Conservation (phyloP, 2,329 filamentous ascomycete species). For the Monilinia polystroma region DNA sequence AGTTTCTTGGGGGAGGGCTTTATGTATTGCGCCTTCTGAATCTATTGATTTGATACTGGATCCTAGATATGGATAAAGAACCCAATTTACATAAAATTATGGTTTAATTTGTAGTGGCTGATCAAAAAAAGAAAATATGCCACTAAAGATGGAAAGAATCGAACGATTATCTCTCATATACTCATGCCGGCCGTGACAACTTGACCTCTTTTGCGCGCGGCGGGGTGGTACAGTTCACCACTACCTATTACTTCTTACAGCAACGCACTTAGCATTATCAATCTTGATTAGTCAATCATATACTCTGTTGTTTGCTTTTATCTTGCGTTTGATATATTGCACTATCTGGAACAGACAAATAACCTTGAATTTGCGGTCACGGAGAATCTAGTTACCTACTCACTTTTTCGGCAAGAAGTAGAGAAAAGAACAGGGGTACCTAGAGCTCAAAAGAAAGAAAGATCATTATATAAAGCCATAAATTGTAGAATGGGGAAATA, state of each 20-base stretch:
- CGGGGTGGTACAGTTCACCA: no score
- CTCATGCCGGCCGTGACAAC: no score
- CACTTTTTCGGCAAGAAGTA: background rate
- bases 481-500: background rate
- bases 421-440: background rate
- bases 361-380: background rate
- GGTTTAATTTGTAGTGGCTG: no score
- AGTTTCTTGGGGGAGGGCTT: accelerated
- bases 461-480: background rate
- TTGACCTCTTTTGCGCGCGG: no score
- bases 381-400: background rate
- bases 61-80: no score
- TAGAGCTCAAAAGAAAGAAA: background rate
- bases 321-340: background rate
- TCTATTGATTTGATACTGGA: background rate
- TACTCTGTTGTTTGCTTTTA: background rate
- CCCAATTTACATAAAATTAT: no score
- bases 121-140: no score
- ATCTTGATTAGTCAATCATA: background rate
- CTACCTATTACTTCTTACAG: no score
- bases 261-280: no score
- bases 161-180: no score
- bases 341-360: no score
- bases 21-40: background rate
- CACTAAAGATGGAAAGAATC: no score